Evolutionary conservation across 495 filamentous ascomycete genomes (phyloP).

Genomic region (Penicillium tannophilum): DNA sequence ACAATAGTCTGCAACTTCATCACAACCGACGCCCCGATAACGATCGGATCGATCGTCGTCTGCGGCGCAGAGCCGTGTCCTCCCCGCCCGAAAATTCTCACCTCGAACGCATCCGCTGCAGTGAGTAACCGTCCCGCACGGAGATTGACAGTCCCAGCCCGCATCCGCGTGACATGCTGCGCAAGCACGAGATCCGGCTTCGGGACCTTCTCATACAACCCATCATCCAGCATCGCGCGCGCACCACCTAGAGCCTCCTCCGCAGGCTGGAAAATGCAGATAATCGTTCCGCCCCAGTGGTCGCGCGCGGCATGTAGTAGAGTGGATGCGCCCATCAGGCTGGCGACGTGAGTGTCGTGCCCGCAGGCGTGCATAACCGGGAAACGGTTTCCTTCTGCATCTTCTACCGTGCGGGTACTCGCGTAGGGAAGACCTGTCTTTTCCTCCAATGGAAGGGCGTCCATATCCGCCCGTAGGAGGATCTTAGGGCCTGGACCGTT

Average conservation of each 20-base stretch:
- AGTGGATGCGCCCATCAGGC: conserved; percentile 52
- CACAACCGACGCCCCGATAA: conserved; percentile 55
- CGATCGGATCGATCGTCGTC: conserved; percentile 56
- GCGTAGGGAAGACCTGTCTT: conserved; percentile 57
- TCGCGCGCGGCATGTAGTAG: conserved; percentile 42
- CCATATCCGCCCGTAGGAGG: conserved; percentile 62
- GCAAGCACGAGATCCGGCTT: conserved; percentile 59
- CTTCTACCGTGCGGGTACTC: conserved; percentile 44
- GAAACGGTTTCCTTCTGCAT: conserved; percentile 45
- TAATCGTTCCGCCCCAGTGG: conserved; percentile 58
- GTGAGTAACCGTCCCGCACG: conserved; percentile 32
- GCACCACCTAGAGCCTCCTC: conserved; percentile 61
- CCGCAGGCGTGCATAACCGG: conserved; percentile 71
- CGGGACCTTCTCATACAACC: conserved; percentile 52
- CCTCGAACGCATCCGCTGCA: conserved; percentile 44
- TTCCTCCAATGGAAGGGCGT: conserved; percentile 63
- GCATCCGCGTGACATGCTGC: conserved; percentile 56
- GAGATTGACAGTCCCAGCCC: conserved; percentile 42
- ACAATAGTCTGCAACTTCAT: conserved; percentile 59
- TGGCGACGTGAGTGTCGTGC: conserved; percentile 63
- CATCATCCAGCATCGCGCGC: conserved; percentile 62
- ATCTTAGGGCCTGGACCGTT: conserved; percentile 58
- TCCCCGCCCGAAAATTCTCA: conserved; percentile 52
- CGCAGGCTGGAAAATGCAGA: conserved; percentile 62
- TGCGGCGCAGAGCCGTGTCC: conserved; percentile 57